Percentiles rank a stretch among this genome's conserved stretches.
These are phyloP conservation scores for Paramecium sonneborni DNA, from an alignment of 73 alveolate genomes.

Conservation along the genomic window DNA sequence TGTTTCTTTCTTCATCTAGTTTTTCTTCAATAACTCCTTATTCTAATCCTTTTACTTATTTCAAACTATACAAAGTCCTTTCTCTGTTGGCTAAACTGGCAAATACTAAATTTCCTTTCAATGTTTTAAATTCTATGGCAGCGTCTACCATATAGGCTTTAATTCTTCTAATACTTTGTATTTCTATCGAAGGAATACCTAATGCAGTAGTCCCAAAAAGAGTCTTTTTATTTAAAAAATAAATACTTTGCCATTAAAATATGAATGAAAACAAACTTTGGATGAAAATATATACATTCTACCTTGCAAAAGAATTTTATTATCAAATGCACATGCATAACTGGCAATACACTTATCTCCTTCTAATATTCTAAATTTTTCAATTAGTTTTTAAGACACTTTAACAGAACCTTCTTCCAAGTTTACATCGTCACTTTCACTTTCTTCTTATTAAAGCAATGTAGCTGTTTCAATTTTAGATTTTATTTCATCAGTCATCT, in stretches of 20 bases:
- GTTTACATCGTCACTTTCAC: constrained; percentile 12
- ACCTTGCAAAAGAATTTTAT: constrained; percentile 74
- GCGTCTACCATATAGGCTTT: constrained; percentile 44
- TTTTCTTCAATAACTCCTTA: neutral
- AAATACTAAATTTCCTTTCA: constrained; percentile 7
- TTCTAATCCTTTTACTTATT: constrained; percentile 13
- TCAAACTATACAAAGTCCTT: neutral
- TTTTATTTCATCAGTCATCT: constrained; percentile 31
- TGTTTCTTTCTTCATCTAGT: neutral
- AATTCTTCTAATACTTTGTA: constrained; percentile 49
- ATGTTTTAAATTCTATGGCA: constrained; percentile 26
- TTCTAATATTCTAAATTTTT: constrained; percentile 36
- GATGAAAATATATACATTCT: constrained; percentile 72
- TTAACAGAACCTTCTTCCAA: constrained; percentile 54
- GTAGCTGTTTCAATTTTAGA: neutral
- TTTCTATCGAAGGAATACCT: constrained; percentile 68
- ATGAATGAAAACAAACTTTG: constrained; percentile 74
- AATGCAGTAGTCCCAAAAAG: constrained; percentile 78
- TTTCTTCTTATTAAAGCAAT: neutral
- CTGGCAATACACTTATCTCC: constrained; percentile 67
- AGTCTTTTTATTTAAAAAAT: constrained; percentile 33
- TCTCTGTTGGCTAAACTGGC: constrained; percentile 47
- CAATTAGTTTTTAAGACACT: constrained; percentile 31
- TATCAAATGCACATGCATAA: constrained; percentile 70
- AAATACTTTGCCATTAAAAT: constrained; percentile 70